Evolutionary conservation across 2,329 filamentous ascomycete species (phyloP).

Genomic region (Chrysoporthe austroafricana): DNA sequence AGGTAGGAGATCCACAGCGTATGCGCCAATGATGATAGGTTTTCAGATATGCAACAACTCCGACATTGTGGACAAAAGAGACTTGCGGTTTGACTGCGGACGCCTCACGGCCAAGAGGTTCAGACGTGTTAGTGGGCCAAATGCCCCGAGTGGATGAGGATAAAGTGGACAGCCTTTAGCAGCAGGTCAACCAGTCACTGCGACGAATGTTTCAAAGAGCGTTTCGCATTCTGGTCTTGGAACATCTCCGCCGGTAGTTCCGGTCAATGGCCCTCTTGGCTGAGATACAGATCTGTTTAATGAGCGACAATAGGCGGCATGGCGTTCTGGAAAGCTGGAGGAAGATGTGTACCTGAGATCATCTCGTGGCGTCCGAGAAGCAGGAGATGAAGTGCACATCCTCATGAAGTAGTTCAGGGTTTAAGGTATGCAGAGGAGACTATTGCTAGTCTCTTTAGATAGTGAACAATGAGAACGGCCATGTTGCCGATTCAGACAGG

Average conservation of each 20-base stretch:
- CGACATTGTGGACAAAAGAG: background rate
- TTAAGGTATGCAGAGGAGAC: background rate
- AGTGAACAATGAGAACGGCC: background rate
- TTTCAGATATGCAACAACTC: background rate
- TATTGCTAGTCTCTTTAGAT: background rate
- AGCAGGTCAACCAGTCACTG: background rate
- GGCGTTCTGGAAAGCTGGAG: conserved; percentile 12
- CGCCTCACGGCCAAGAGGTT: too few species aligned
- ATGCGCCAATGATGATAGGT: background rate
- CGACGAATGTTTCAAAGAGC: background rate
- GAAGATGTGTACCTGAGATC: background rate
- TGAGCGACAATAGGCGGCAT: conserved; percentile 9
- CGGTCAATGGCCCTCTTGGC: too few species aligned
- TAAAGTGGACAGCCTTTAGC: background rate
- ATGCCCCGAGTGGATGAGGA: background rate
- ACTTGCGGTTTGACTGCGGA: background rate
- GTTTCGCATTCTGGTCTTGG: background rate
- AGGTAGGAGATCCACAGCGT: conserved; percentile 44
- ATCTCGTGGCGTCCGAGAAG: conserved; percentile 6
- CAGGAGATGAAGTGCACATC: background rate
- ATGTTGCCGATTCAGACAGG: background rate
- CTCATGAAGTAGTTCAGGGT: background rate
- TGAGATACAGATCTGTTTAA: background rate
- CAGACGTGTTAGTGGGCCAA: background rate
- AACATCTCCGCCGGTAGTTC: background rate